A percentile compares a stretch with the other conserved stretches of the same genome.
phyloP scores from a whole-genome alignment of 495 filamentous ascomycete species.

The Terfezia boudieri region DNA sequence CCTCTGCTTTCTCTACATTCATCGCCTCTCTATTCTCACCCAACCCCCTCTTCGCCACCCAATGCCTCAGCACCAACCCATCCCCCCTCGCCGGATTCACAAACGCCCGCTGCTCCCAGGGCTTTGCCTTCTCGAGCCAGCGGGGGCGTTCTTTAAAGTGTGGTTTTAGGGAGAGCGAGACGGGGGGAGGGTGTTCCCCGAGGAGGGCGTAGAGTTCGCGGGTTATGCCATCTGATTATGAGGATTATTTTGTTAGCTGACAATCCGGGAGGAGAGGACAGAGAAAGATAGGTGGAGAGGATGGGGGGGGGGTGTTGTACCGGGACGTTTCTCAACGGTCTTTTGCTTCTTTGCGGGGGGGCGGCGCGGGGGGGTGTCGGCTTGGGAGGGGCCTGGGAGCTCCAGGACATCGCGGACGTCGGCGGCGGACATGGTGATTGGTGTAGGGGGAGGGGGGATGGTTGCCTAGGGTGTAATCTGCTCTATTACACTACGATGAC shows the following conservation, averaged over 20 bases:
- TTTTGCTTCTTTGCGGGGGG: conserved; percentile 61
- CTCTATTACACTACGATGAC: too few relatives aligned
- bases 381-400: conserved; percentile 28
- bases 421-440: conserved; percentile 30
- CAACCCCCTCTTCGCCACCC: conserved; percentile 20
- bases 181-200: conserved; percentile 45
- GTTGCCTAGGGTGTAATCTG: too few relatives aligned
- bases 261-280: conserved; percentile 25
- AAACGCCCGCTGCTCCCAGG: conserved; percentile 31
- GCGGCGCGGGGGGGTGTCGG: conserved; percentile 24
- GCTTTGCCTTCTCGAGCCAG: conserved; percentile 33
- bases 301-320: conserved; percentile 28
- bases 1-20: conserved; percentile 13
- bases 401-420: conserved; percentile 85
- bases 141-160: conserved; percentile 43
- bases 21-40: conserved; percentile 29
- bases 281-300: conserved; percentile 21
- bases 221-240: conserved; percentile 47
- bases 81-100: conserved; percentile 35
- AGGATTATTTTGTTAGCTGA: conserved; percentile 27
- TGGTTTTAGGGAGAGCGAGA: conserved; percentile 37
- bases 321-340: conserved; percentile 43
- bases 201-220: conserved; percentile 43
- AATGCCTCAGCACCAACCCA: conserved; percentile 33
- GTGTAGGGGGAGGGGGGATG: not conserved